Evolutionary conservation across 2,329 filamentous ascomycete genomes (phyloP).

Genomic region (Ascosphaera apis): DNA sequence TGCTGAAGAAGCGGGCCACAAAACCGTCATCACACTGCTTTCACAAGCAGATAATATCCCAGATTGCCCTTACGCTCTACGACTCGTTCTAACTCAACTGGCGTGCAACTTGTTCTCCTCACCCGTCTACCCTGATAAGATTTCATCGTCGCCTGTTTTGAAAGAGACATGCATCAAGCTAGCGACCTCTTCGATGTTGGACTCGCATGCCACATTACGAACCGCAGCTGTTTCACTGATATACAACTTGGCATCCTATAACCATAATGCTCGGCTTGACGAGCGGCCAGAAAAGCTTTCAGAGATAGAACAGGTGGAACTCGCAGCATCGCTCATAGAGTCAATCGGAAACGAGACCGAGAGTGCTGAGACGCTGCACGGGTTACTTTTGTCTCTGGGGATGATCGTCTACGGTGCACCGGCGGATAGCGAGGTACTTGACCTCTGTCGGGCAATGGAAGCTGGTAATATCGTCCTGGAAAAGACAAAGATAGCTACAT

Average conservation of each 20-base stretch:
- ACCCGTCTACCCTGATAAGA: constrained; percentile 42
- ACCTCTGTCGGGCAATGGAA: constrained; percentile 58
- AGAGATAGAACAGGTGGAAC: constrained; percentile 52
- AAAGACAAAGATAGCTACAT: constrained; percentile 29
- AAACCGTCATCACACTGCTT: constrained; percentile 36
- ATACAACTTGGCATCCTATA: constrained; percentile 56
- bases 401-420: constrained; percentile 50
- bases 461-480: constrained; percentile 38
- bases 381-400: constrained; percentile 53
- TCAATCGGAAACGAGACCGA: constrained; percentile 34
- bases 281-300: constrained; percentile 34
- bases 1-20: constrained; percentile 47
- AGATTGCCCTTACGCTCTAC: constrained; percentile 53
- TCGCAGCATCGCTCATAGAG: constrained; percentile 61
- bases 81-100: constrained; percentile 63
- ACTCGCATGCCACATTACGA: constrained; percentile 52
- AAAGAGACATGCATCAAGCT: constrained; percentile 40
- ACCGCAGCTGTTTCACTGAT: constrained; percentile 63
- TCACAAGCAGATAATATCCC: constrained; percentile 29
- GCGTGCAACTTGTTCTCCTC: constrained; percentile 68
- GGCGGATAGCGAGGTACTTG: constrained; percentile 49
- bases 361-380: constrained; percentile 46
- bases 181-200: constrained; percentile 55
- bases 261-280: constrained; percentile 40
- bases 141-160: constrained; percentile 30